A percentile compares a stretch with the other conserved stretches of the same genome.
Conservation (phyloP, 257 asterid species). For the Primulina eburnea region DNA sequence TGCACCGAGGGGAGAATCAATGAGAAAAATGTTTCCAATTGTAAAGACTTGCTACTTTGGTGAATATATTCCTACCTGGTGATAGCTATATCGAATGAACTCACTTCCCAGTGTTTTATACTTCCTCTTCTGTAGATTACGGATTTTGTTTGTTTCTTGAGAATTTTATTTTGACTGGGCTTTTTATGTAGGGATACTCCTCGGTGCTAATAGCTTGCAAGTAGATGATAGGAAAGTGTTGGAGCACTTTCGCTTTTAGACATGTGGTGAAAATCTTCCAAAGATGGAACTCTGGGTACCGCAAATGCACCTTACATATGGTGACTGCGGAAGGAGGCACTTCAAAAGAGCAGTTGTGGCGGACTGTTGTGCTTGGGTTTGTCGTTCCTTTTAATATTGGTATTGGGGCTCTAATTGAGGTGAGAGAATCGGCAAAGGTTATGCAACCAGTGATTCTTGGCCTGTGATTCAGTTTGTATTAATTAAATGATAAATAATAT, state of each 20-base stretch:
- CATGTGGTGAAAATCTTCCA: slow-evolving; percentile 70
- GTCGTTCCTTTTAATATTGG: slow-evolving; percentile 75
- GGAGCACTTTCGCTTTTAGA: slow-evolving; percentile 70
- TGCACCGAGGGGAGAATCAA: slow-evolving; percentile 65
- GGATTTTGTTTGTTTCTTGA: background rate
- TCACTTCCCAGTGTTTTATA: background rate
- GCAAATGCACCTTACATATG: slow-evolving; percentile 89
- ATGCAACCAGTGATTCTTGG: slow-evolving; percentile 4
- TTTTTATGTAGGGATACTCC: slow-evolving; percentile 47
- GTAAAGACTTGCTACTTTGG: background rate
- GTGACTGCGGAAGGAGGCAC: slow-evolving; percentile 76
- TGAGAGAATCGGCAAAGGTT: slow-evolving; percentile 86
- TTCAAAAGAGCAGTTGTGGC: slow-evolving; percentile 90
- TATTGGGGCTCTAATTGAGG: slow-evolving; percentile 82
- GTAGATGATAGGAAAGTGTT: slow-evolving; percentile 49
- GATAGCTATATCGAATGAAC: background rate
- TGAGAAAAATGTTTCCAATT: background rate
- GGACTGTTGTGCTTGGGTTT: slow-evolving; percentile 79
- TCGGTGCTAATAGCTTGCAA: slow-evolving; percentile 44
- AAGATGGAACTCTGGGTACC: slow-evolving; percentile 78
- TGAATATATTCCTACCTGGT: background rate
- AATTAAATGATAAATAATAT: slow-evolving; percentile 7
- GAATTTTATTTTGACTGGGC: slow-evolving; percentile 9
- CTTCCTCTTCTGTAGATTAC: background rate
- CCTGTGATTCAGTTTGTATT: slow-evolving; percentile 14